phyloP scores from a whole-genome alignment of 2,329 filamentous ascomycete species.

The Exophiala calicioides region DNA sequence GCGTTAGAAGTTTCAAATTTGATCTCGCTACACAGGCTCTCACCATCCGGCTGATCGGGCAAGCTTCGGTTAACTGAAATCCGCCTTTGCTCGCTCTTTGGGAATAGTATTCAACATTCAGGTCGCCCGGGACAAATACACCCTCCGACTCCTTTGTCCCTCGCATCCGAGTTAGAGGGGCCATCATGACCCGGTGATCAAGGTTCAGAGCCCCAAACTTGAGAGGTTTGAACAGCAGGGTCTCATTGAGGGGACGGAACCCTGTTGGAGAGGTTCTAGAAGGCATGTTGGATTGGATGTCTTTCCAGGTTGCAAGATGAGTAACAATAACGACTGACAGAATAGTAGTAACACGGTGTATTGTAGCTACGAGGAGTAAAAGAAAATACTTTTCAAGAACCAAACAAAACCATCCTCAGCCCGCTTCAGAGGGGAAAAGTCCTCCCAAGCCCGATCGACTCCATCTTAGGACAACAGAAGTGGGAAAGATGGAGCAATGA shows the following conservation, averaged over 20 bases:
- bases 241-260: constrained; percentile 19
- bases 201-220: constrained; percentile 48
- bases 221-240: constrained; percentile 45
- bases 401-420: not conserved
- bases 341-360: not conserved
- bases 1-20: constrained; percentile 31
- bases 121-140: constrained; percentile 41
- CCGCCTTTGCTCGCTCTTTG: constrained; percentile 39
- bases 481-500: not conserved
- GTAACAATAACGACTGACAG: not conserved
- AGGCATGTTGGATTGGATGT: constrained; percentile 19
- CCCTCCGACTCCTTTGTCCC: constrained; percentile 40
- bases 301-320: not conserved
- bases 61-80: constrained; percentile 39
- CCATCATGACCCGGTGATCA: constrained; percentile 54
- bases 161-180: constrained; percentile 57
- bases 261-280: constrained; percentile 19
- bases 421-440: not conserved
- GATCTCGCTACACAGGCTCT: constrained; percentile 26
- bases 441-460: not conserved
- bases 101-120: constrained; percentile 42
- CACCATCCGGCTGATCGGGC: constrained; percentile 35
- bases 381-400: not conserved
- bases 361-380: not conserved
- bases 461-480: not conserved